Evolutionary conservation across 257 asterid species (phyloP), one percentile per base, ranked within the genome.

Genomic region (Plantago elongata): DNA sequence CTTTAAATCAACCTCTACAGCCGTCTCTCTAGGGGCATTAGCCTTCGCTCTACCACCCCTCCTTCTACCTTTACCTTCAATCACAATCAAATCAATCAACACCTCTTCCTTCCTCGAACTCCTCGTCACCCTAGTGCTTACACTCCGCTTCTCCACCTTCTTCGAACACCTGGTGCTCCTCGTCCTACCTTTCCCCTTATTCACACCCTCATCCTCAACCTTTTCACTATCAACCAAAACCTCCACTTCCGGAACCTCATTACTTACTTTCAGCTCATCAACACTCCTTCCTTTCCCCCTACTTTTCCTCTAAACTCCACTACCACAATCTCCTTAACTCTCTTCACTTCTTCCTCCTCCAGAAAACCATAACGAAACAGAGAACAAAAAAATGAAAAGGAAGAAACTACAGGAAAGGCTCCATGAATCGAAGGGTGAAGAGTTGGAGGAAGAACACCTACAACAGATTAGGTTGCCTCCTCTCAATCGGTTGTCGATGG

Each of bases 51-150:
- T 68, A 9, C 54, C 57, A 47, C 81, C 87, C 64, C 65, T 69
- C 30, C 60, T n/a, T n/a, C n/a, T 66, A 69, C 34, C 69, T 62
- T 51, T 72, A 29, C 62, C 69, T 59, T 70, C 84, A 52, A 40
- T 22, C 5, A 65, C 63, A 48, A 51, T 61, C 69, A 67, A 50
- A 65, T 71, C 77, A 7, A 69, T 27, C 0, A 40, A 44, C 5
- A 18, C 68, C 5, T 60, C 78, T 48, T 68, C 67, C 74, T 71
- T 72, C 58, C 55, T 64, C 9, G 77, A 75, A 74, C 64, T 64
- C 66, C 77, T 75, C 0, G 79, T 84, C 64, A 65, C 70, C 80
- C 79, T 81, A 46, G 54, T 54, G 44, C 68, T 69, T 61, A 54
- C 78, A 42, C 61, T 66, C 27, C 37, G 38, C 11, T n/a, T n/a